Conservation (phyloP, 768 basidiomycete species). For the Hygrophorus russula region DNA sequence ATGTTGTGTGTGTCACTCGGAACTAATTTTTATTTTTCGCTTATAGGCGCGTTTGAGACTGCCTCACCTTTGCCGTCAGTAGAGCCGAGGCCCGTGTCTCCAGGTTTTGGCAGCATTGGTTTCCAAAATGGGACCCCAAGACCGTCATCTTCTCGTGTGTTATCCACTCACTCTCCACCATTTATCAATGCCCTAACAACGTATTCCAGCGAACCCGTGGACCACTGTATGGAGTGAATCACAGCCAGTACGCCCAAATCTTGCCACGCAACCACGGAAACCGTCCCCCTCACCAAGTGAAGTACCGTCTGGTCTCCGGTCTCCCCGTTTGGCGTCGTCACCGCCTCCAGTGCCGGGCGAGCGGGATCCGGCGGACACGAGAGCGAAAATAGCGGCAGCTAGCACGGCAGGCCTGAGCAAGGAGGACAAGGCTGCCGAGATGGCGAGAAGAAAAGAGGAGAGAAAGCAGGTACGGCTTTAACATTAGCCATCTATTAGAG, state of each 20-base stretch:
- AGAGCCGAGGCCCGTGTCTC: conserved; percentile 13
- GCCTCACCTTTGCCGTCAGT: conserved; percentile 18
- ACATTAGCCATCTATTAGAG: background rate
- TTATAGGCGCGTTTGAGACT: conserved; percentile 66
- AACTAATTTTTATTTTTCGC: conserved; percentile 2
- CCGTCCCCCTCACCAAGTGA: too few relatives aligned
- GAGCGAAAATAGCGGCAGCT: conserved; percentile 13
- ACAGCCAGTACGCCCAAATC: too few relatives aligned
- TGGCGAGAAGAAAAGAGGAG: conserved; percentile 87
- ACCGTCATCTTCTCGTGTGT: background rate
- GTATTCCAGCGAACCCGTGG: too few relatives aligned
- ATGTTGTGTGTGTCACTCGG: background rate
- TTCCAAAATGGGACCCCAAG: background rate
- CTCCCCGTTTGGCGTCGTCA: too few relatives aligned
- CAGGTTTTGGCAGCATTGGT: background rate
- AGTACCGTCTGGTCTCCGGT: too few relatives aligned
- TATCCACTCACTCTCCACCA: background rate
- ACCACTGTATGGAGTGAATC: too few relatives aligned
- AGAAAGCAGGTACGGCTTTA: conserved; percentile 58
- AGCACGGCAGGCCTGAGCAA: conserved; percentile 50
- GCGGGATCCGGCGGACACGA: conserved; percentile 5
- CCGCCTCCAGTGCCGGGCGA: background rate
- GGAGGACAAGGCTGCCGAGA: conserved; percentile 90
- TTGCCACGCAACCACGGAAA: too few relatives aligned
- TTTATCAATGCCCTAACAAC: background rate